A percentile compares a stretch with the other conserved stretches of the same genome.
Conservation (phyloP, 345 rosid species). For the Citrus cavaleriei region DNA sequence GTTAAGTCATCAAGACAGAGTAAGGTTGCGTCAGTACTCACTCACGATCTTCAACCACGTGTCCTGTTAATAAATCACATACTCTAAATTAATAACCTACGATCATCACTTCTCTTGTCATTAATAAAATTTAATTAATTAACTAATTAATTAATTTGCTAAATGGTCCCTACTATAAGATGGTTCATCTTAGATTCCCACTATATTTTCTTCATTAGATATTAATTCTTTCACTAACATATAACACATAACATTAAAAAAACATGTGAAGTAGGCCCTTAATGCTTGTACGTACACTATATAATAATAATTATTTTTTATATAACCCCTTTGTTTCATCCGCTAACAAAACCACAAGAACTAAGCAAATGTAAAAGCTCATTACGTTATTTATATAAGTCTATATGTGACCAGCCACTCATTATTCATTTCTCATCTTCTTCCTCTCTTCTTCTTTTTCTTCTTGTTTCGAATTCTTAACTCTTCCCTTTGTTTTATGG, state of each 20-base stretch:
- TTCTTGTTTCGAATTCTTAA: not conserved
- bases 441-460: not conserved
- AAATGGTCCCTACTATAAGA: conserved; percentile 13
- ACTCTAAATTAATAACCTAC: not conserved
- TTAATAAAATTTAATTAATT: not conserved
- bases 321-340: conserved; percentile 19
- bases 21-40: not conserved
- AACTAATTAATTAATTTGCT: too few species aligned
- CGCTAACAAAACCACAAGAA: conserved; percentile 13
- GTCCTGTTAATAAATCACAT: not conserved
- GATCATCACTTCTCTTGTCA: not conserved
- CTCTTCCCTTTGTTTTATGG: not conserved
- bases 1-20: not conserved
- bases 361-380: not conserved
- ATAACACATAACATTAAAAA: not conserved
- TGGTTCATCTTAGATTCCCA: conserved; percentile 31
- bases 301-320: not conserved
- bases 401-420: conserved; percentile 1
- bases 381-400: not conserved
- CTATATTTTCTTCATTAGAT: not conserved
- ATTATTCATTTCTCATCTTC: not conserved
- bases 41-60: not conserved
- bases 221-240: not conserved
- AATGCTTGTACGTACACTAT: conserved; percentile 6
- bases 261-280: conserved; percentile 18